Evolutionary conservation across 2,329 filamentous ascomycete species (phyloP), one percentile per base, ranked within the genome.

Genomic region (Tolypocladium sp.): DNA sequence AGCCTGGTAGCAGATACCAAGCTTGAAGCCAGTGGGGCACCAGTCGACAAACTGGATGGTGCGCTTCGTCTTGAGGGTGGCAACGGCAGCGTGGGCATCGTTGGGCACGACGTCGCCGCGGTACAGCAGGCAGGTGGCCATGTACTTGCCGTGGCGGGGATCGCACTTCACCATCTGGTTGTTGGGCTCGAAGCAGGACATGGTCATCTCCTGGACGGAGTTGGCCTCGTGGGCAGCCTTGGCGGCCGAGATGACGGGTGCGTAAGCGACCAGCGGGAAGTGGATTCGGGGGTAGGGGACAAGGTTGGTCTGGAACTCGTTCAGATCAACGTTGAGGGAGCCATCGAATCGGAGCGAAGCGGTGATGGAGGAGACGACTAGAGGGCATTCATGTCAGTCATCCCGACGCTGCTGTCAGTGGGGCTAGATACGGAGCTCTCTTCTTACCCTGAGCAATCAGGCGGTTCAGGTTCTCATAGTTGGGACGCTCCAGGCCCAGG

Each of bases 151-250:
- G 77, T 95, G 92, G 73, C 92, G 92, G 69, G 93, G 93, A 76
- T 99, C 94, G 75, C 93, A 99, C 85, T 96, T 96, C 76, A 99
- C 93, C 93, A 99, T 99, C 88, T 99, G 93, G 87, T 96, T 97
- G 87, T 97, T 90, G 70, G 93, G 92, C 86, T 99, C 93, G 82
- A 99, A 99, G 88, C 93, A 97, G 67, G 91, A 91, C 87, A 93
- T 95, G 78, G 91, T 95, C 82, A 97, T 97, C 83, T 97, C 94
- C 79, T 92, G 89, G 66, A 97, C 93, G 35, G 91, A 94, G 87
- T 97, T 96, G 83, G 92, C 88, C 84, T 99, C 93, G 82, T 99
- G 93, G 61, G 91, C 89, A 69, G 92, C 91, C 87, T 97, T 97
- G 76, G 91, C 89, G 64, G 92, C 90, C 63, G 92, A 97, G 77